Base-by-base conservation (phyloP, 225 moss, liverwort and hornwort genomes). In the Anthoceros angustus region DNA sequence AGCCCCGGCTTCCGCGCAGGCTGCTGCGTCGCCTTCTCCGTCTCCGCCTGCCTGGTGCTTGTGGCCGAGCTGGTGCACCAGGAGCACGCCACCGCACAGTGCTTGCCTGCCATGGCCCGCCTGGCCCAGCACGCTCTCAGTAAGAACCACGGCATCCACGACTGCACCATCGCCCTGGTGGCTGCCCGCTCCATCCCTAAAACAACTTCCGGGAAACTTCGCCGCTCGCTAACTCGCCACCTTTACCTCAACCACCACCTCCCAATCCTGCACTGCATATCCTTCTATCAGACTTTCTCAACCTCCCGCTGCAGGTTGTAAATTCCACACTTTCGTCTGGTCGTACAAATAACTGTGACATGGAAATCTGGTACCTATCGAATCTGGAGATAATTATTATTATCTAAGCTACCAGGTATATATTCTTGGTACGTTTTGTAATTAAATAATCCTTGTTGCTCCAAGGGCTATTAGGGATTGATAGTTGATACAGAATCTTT, bases 181-280 rank as follows among this genome's bases (percentile, higher is more conserved):
- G 11, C 21, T 12, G 62, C 63, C 15, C 63, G 63, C 62, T 12
- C 70, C 18, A 38, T 70, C 10, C 70, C 70, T 2, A 70, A 63
- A 26, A 70, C 70, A 2, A 70, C 70, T 23, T 70, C 70, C 25
- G 70, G 70, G 5, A 70, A 70, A 42, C 70, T 70, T 7, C 55
- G 55, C 16, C 55, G 55, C 55, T 7, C 8, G n/a, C n/a, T 18
- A 4, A 55, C 55, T 15, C n/a, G 55, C 18, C 55, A 20, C 14
- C 55, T 15, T 1, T 55, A 9, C 14, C 23, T 15, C n/a, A 7
- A 15, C 8, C 7, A 15, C 18, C 55, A 15, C 7, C 55, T 55
- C 5, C 55, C 55, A 4, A 0, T 55, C 1, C 55, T 55, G 3
- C 10, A 55, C 55, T 20, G 55, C 55, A 20, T 15, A 5, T 7